A percentile compares a stretch with the other conserved stretches of the same genome.
Conservation (phyloP, 768 basidiomycete species). For the Podaxis sp. region DNA sequence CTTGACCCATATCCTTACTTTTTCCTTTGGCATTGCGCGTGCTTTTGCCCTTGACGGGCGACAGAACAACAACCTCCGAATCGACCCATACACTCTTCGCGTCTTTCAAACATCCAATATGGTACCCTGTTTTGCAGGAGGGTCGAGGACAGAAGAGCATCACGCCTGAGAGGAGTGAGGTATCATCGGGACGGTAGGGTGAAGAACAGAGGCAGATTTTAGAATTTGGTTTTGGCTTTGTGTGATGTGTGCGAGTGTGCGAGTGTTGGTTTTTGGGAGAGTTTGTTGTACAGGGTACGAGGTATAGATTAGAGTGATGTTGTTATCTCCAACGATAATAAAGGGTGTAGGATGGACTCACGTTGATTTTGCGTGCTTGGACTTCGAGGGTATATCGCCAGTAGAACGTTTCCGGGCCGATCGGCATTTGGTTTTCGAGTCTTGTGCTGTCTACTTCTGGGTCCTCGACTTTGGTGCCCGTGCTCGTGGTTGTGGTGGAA, state of each 20-base stretch:
- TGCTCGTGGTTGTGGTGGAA: conserved; percentile 21
- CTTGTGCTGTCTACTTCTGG: background rate
- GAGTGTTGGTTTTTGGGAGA: background rate
- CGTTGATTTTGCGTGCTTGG: conserved; percentile 31
- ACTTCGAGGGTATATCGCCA: conserved; percentile 45
- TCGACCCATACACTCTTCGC: conserved; percentile 19
- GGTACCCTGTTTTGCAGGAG: conserved; percentile 46
- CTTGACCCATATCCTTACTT: background rate
- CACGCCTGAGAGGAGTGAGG: conserved; percentile 22
- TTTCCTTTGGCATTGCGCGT: background rate
- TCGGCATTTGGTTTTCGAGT: conserved; percentile 35
- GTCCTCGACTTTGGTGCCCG: conserved; percentile 33
- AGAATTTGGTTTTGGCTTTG: conserved; percentile 41
- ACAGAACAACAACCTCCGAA: conserved; percentile 18
- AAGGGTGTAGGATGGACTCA: conserved; percentile 21
- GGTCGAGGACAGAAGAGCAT: conserved; percentile 63
- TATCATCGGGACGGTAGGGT: conserved; percentile 46
- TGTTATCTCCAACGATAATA: background rate
- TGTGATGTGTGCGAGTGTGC: background rate
- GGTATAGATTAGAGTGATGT: background rate
- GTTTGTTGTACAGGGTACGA: background rate
- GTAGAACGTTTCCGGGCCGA: conserved; percentile 44
- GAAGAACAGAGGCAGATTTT: conserved; percentile 44
- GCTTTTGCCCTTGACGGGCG: background rate
- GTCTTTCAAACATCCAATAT: conserved; percentile 44